Base-by-base conservation (phyloP, 2,329 filamentous ascomycete genomes). In the Ophiostoma ulmi region DNA sequence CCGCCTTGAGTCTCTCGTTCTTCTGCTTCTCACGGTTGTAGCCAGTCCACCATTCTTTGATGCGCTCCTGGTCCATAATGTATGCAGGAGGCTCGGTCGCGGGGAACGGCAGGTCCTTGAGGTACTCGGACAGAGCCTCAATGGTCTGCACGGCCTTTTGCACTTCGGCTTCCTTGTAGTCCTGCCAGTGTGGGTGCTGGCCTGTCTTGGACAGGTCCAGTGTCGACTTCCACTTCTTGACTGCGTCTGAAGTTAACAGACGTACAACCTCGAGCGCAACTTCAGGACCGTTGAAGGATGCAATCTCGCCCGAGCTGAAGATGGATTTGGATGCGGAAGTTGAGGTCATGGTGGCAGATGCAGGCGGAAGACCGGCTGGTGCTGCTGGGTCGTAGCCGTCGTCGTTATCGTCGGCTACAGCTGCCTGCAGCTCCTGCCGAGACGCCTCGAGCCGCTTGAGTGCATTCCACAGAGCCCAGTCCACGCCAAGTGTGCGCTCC, bases 11-110 rank as follows among this genome's bases (percentile, higher is more conserved):
- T 78, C 65, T 79, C 55, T 72, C 41, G 26, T 68, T 61, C 13
- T 73, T 74, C 70, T 76, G 74, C 48, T 78, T 77, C 66, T 81
- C 79, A 63, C 76, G 77, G 48, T 78, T 76, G 72, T 82, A 83
- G 0, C 84, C 85, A 13, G 81, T 77, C 79, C 82, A 83, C 86
- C 86, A 88, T 73, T 86, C 82, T 11, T 82, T 81, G 0, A 83
- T 79, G 72, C 81, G 81, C 41, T 82, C 82, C 2, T 81, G 77
- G 41, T 84, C 80, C 31, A 77, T 78, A 73, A 88, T 81, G 81
- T 85, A 86, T 22, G 82, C 81, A 0, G 87, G 85, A 3, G 86
- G 84, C 63, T 84, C 81, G 1, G 76, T 82, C 1, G 85, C 78
- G 17, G 85, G 86, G 72, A 80, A 85, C 7, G 84, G 80, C 72